phyloP scores from a whole-genome alignment of 768 basidiomycete species.

The Sporobolomyces pararoseus region DNA sequence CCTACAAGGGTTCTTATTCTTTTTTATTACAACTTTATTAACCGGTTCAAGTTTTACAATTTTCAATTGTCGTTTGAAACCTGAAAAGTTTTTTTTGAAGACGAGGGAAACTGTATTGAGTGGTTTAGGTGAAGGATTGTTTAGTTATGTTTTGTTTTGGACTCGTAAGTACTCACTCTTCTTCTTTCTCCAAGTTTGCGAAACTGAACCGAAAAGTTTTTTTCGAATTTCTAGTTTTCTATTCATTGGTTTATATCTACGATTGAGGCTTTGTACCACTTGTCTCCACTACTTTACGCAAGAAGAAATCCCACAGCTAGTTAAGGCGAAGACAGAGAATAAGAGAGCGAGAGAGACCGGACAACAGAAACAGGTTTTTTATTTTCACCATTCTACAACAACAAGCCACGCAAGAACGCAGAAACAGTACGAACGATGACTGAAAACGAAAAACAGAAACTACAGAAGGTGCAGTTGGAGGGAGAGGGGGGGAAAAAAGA shows the following conservation, averaged over 20 bases:
- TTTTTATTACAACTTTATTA: constrained; percentile 18
- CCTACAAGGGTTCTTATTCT: constrained; percentile 33
- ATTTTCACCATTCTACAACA: no score
- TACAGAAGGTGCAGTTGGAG: no score
- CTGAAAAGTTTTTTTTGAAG: constrained; percentile 12
- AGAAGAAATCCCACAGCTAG: no score
- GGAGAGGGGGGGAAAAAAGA: no score
- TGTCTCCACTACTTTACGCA: no score
- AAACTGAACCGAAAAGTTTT: neutral
- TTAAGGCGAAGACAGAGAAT: no score
- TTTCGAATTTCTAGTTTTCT: neutral
- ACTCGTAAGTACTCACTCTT: constrained; percentile 22
- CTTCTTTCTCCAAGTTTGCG: neutral
- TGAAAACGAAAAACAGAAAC: no score
- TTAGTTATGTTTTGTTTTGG: constrained; percentile 33
- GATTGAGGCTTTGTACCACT: no score
- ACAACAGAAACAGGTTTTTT: no score
- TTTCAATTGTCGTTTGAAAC: constrained; percentile 3
- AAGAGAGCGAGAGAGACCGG: no score
- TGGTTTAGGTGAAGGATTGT: constrained; percentile 19
- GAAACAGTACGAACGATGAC: no score
- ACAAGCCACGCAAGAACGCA: no score
- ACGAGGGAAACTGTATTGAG: constrained; percentile 9
- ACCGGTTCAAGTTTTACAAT: constrained; percentile 16
- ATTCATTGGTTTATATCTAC: constrained; percentile 24